Evolutionary conservation across 1,284 basidiomycete species (phyloP), one percentile per base, ranked within the genome.

Genomic region (Papiliotrema flavescens): DNA sequence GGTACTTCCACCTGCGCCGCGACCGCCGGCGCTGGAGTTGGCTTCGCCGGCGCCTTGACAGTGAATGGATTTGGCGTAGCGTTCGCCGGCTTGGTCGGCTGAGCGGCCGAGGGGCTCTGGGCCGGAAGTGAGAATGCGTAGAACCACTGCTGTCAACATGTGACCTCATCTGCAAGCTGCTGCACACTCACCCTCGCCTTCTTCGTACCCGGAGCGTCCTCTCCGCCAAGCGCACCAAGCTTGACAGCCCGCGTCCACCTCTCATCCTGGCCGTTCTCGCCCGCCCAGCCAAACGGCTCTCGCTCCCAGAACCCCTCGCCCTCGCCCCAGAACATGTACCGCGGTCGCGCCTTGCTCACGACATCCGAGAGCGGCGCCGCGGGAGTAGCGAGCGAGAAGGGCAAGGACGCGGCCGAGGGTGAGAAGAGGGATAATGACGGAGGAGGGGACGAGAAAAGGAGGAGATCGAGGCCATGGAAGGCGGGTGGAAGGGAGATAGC

Each of bases 231-330:
- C n/a, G 87, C 81, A 35, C 90, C 93, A 6, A 97, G 79, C 65
- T 87, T 86, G 49, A 96, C 82, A 61, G 90, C 90, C 36, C 91
- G 80, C 35, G 86, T 84, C 62, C 42, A 88, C 76, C 55, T 88
- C 80, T 60, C 83, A 46, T 70, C 84, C 36, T 66, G 64, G 0
- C 73, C 74, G 19, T 78, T 77, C 52, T 85, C 84, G 35, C 85
- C 85, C 34, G 84, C 81, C 92, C 92, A 96, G 5, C 83, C 75
- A 69, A 85, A 93, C 2, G 93, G 92, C 62, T 95, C 91, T 51
- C 92, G 79, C 72, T 97, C 93, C 91, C 92, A 96, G 73, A 93
- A 97, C 0, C 71, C 75, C 0, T 75, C 73, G 71, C 75, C 36
- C 80, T 84, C 51, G 77, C 83, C 45, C 82, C 81, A 59, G 81